Evolutionary conservation across 805 yeast genomes (phyloP), one percentile per base, ranked within the genome.

Genomic region (Monosporozyma yasuniensis): DNA sequence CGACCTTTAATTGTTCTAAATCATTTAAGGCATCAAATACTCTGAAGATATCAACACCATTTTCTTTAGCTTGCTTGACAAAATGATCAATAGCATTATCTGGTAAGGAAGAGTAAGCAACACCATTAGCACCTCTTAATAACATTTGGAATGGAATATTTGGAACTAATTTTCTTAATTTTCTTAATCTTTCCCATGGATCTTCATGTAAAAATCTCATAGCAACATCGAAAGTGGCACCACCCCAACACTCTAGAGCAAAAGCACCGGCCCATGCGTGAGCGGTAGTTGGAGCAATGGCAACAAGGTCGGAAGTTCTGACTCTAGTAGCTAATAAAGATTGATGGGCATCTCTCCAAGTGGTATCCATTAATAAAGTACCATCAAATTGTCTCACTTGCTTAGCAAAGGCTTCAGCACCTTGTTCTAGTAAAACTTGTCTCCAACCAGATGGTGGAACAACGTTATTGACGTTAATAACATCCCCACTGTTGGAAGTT

Each of bases 261-360:
- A 89, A 93, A 3, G 96, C 95, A 55, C 91, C 90, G 56, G 83
- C 71, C 60, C 89, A 72, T 19, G 96, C 98, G 64, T 85, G 83
- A 3, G 96, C 87, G 30, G 99, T 93, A 50, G 95, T 80, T 52
- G 89, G 90, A 21, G 99, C 99, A 73, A 93, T 87, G 59, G 89
- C 85, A 47, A 84, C 73, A 63, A 93, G 74, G 70, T 93, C 99
- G 59, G 86, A 78, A 22, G 99, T 93, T 72, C 99, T 83, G 37
- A 93, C 95, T 72, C 99, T 85, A 41, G 99, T 93, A 9, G 99
- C 99, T 64, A 93, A 77, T 60, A 93, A 73, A 22, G 97, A 90
- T 76, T 93, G 99, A 72, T 93, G 99, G 35, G 99, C 99, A 71
- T 93, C 99, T 81, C 99, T 88, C 99, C 99, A 93, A 9, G 99